Evolutionary conservation across 345 rosid species (phyloP).

Genomic region (Pseudoturritis turrita): DNA sequence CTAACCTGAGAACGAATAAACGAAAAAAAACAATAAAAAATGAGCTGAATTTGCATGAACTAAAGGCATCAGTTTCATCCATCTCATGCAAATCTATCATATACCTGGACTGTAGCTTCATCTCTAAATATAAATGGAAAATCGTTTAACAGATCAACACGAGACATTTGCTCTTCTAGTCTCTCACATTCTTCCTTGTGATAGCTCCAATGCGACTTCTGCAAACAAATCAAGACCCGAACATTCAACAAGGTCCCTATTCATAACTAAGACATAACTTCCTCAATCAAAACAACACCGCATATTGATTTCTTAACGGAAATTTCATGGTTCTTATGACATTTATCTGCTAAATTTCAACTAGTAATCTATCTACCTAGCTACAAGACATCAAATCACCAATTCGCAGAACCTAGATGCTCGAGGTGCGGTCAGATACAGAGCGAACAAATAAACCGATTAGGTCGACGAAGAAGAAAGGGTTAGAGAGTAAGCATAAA

Average conservation of each 20-base stretch:
- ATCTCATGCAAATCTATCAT: not conserved
- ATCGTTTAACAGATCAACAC: slow-evolving; percentile 50
- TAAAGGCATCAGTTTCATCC: not conserved
- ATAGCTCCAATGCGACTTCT: slow-evolving; percentile 69
- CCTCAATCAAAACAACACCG: not conserved
- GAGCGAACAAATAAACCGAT: not conserved
- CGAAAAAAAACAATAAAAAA: not conserved
- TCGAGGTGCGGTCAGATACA: not conserved
- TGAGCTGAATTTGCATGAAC: not conserved
- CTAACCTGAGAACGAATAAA: slow-evolving; percentile 31
- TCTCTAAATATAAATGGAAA: slow-evolving; percentile 73
- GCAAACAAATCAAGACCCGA: not conserved
- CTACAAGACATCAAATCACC: not conserved
- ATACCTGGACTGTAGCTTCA: slow-evolving; percentile 65
- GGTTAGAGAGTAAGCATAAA: not conserved
- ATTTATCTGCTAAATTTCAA: not conserved
- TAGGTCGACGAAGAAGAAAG: slow-evolving; percentile 8
- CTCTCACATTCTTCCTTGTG: slow-evolving; percentile 85
- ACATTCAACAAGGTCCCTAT: not conserved
- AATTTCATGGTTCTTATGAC: not conserved
- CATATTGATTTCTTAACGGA: not conserved
- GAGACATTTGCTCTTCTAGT: slow-evolving; percentile 75
- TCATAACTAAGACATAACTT: not conserved
- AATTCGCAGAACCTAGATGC: not conserved
- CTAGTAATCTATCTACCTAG: not conserved